phyloP scores from a whole-genome alignment of 2,329 filamentous ascomycete species.

The Leptoxyphium fumago region DNA sequence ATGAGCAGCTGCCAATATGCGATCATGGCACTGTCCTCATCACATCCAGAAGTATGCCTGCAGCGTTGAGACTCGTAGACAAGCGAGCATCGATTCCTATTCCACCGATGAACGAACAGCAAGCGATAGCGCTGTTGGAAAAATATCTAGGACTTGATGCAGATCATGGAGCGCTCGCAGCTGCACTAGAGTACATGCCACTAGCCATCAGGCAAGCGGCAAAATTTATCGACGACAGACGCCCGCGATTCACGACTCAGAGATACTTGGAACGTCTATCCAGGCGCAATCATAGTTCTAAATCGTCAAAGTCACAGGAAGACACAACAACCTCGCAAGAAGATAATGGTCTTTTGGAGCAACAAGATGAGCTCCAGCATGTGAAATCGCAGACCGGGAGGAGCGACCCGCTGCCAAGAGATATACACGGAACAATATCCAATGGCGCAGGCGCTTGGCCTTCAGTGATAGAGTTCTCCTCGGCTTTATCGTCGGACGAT shows the following conservation, averaged over 20 bases:
- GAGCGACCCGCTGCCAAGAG: too few species aligned
- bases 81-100: conserved; percentile 8
- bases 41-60: conserved; percentile 8
- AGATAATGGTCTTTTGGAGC: too few species aligned
- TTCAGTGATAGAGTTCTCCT: too few species aligned
- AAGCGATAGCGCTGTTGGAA: conserved; percentile 10
- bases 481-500: too few species aligned
- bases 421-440: too few species aligned
- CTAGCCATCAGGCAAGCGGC: conserved; percentile 22
- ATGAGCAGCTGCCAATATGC: conserved; percentile 7
- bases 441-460: too few species aligned
- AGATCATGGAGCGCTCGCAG: conserved; percentile 3
- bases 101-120: conserved; percentile 8
- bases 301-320: too few species aligned
- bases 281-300: too few species aligned
- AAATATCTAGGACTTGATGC: conserved; percentile 9
- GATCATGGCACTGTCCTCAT: conserved; percentile 11
- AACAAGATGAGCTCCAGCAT: too few species aligned
- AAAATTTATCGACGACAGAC: conserved; percentile 17
- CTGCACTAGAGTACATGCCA: conserved; percentile 19
- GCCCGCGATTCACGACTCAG: conserved; percentile 16
- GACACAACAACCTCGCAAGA: too few species aligned
- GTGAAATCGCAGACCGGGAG: too few species aligned
- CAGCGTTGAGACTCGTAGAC: conserved; percentile 8
- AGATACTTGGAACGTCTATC: conserved; percentile 30